A percentile compares a stretch with the other conserved stretches of the same genome.
Evolutionary conservation across 139 green algal species (phyloP).

Genomic region (Mesostigma viride): DNA sequence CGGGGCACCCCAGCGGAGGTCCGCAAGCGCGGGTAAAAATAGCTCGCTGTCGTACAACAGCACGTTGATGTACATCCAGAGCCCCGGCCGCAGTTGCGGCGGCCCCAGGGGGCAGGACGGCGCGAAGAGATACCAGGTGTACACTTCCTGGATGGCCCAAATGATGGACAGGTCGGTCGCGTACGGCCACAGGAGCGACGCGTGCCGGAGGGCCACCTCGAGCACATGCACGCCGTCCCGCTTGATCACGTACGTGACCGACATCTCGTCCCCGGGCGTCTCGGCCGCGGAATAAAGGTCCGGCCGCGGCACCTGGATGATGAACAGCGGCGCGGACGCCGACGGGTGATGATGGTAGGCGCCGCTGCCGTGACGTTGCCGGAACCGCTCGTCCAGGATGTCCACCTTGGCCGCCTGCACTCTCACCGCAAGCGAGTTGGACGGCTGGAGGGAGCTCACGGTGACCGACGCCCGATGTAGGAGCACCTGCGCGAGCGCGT

Average conservation of each 20-base stretch:
- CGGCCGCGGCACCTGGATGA: too few relatives aligned
- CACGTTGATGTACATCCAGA: conserved; percentile 43
- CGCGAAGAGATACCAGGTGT: conserved; percentile 22
- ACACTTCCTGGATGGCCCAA: conserved; percentile 23
- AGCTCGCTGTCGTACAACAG: conserved; percentile 26
- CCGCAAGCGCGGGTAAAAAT: neutral
- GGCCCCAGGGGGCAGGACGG: conserved; percentile 11
- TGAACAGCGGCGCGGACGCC: too few relatives aligned
- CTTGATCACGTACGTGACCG: conserved; percentile 11
- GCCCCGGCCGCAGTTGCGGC: neutral
- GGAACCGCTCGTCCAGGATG: too few relatives aligned
- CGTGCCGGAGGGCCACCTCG: conserved; percentile 21
- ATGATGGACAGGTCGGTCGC: conserved; percentile 19
- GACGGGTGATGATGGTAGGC: too few relatives aligned
- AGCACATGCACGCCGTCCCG: conserved; percentile 14
- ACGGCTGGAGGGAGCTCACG: too few relatives aligned
- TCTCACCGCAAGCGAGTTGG: too few relatives aligned
- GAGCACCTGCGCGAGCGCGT: too few relatives aligned
- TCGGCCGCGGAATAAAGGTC: too few relatives aligned
- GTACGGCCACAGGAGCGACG: conserved; percentile 29
- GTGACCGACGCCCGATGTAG: too few relatives aligned
- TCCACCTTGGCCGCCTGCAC: too few relatives aligned
- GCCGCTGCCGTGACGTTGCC: too few relatives aligned
- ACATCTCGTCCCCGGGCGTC: too few relatives aligned
- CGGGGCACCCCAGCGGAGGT: neutral